Conservation (phyloP, 2,329 filamentous ascomycete genomes). For the Colletotrichum karsti region DNA sequence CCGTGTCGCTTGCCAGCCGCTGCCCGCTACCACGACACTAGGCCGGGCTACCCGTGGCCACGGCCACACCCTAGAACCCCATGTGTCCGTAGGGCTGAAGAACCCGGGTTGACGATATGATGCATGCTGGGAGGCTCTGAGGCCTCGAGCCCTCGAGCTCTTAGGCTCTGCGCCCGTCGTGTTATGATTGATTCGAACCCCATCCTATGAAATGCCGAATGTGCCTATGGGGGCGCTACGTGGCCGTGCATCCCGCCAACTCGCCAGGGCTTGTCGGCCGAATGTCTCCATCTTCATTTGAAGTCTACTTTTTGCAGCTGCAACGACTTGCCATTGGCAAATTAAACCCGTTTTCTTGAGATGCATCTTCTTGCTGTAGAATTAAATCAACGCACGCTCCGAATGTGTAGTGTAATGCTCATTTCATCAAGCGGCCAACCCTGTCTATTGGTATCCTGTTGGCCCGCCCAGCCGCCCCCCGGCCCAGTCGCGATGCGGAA, state of each 20-base stretch:
- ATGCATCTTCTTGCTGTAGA: not conserved
- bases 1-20: constrained; percentile 1
- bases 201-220: not conserved
- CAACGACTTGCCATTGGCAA: not conserved
- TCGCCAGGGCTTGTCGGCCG: not conserved
- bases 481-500: not conserved
- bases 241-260: not conserved
- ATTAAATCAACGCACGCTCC: constrained; percentile 21
- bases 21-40: not conserved
- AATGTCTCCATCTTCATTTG: not conserved
- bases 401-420: not conserved
- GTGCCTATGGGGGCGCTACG: not conserved
- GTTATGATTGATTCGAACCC: too few species aligned
- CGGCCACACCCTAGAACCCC: not conserved
- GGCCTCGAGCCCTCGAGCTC: too few species aligned
- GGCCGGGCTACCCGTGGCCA: not conserved
- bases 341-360: not conserved
- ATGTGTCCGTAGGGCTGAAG: constrained; percentile 19
- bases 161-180: too few species aligned
- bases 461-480: not conserved
- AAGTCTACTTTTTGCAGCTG: not conserved
- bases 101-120: too few species aligned
- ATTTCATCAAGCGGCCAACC: constrained; percentile 3
- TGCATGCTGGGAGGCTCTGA: too few species aligned
- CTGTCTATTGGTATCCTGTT: constrained; percentile 1